phyloP scores from a whole-genome alignment of 176 grass and related monocot species.

The Oryza nivara region DNA sequence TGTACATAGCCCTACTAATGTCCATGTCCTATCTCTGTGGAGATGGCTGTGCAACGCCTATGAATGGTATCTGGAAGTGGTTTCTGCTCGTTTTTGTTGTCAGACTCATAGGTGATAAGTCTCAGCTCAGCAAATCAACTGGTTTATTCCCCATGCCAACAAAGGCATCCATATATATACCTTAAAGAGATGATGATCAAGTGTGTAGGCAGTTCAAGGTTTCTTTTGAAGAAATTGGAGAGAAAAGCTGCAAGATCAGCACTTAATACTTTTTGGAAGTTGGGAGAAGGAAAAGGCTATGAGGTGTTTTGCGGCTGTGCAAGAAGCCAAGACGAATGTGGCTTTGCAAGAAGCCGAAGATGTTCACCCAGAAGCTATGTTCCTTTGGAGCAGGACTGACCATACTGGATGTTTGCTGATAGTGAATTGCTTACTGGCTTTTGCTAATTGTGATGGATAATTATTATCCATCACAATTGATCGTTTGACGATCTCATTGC shows the following conservation, averaged over 20 bases:
- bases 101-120: conserved; percentile 24
- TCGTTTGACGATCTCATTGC: neutral
- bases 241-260: conserved; percentile 1
- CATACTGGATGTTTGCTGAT: neutral
- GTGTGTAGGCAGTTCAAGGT: conserved; percentile 20
- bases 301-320: conserved; percentile 4
- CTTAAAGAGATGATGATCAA: conserved; percentile 12
- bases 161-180: neutral
- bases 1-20: conserved; percentile 61
- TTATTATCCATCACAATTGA: conserved; percentile 6
- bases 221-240: conserved; percentile 29
- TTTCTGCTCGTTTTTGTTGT: conserved; percentile 44
- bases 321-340: neutral
- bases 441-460: neutral
- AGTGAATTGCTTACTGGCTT: neutral
- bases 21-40: conserved; percentile 6
- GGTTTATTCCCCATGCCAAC: neutral
- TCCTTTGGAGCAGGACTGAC: conserved; percentile 26
- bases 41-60: conserved; percentile 32
- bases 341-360: conserved; percentile 4
- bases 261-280: neutral
- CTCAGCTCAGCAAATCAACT: conserved; percentile 33
- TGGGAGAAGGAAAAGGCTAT: neutral
- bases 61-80: conserved; percentile 42
- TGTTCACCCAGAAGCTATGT: conserved; percentile 13